Conservation (phyloP, 1,284 basidiomycete genomes). For the Ustilago crameri region DNA sequence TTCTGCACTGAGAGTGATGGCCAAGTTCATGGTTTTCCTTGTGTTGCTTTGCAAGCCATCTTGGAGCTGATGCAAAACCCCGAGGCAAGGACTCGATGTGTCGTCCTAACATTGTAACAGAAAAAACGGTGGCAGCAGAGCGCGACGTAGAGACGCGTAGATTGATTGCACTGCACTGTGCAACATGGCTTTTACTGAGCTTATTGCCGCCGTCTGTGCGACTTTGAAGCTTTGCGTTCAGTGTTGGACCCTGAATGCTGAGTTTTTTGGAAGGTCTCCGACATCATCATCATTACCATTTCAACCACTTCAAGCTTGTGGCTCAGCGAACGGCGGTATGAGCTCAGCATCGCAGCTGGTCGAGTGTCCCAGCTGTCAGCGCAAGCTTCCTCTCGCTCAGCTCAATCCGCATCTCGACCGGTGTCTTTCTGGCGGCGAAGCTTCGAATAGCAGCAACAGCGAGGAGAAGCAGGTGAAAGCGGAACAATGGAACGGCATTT, state of each 20-base stretch:
- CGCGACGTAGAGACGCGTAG: too few relatives aligned
- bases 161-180: too few relatives aligned
- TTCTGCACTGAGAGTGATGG: too few relatives aligned
- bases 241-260: constrained; percentile 4
- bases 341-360: constrained; percentile 46
- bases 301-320: too few relatives aligned
- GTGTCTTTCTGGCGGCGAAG: constrained; percentile 39
- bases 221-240: background rate
- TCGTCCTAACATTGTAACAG: too few relatives aligned
- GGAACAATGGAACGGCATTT: constrained; percentile 32
- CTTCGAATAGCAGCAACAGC: constrained; percentile 6
- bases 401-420: constrained; percentile 63
- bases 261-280: background rate
- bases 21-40: too few relatives aligned
- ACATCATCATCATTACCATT: too few relatives aligned
- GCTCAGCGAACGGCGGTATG: constrained; percentile 7
- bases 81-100: too few relatives aligned
- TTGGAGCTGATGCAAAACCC: too few relatives aligned
- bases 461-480: constrained; percentile 7
- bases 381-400: constrained; percentile 42
- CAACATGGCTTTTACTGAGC: too few relatives aligned
- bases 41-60: too few relatives aligned
- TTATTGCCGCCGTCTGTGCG: background rate
- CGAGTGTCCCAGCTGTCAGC: constrained; percentile 55
- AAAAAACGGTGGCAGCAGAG: too few relatives aligned